phyloP scores from a whole-genome alignment of 306 rosid species.

The Pyrus pyrifolia region DNA sequence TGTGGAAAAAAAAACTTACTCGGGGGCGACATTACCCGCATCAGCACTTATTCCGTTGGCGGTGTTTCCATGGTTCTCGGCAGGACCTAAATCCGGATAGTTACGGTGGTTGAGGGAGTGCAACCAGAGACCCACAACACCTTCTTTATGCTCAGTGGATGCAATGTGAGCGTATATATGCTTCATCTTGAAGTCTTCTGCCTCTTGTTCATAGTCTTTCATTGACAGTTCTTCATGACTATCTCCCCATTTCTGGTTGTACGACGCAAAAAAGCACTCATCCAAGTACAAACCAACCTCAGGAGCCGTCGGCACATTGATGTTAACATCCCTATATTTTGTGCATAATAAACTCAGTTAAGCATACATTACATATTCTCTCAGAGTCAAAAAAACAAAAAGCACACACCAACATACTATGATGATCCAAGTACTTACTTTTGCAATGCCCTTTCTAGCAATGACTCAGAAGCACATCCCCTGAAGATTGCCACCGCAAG shows the following conservation, averaged over 20 bases:
- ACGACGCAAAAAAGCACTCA: slow-evolving; percentile 79
- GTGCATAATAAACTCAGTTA: background rate
- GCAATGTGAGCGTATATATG: slow-evolving; percentile 74
- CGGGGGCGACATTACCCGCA: slow-evolving; percentile 9
- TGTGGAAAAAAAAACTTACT: slow-evolving; percentile 15
- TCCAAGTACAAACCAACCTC: slow-evolving; percentile 90
- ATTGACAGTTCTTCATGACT: slow-evolving; percentile 82
- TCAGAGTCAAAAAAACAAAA: background rate
- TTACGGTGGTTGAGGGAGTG: slow-evolving; percentile 90
- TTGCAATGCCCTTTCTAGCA: slow-evolving; percentile 63
- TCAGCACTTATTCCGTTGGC: slow-evolving; percentile 11
- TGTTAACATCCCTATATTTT: slow-evolving; percentile 54
- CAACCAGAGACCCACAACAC: slow-evolving; percentile 78
- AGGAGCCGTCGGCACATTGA: slow-evolving; percentile 94
- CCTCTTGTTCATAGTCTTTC: slow-evolving; percentile 65
- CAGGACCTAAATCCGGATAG: slow-evolving; percentile 57
- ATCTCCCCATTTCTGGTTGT: slow-evolving; percentile 90
- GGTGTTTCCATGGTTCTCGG: slow-evolving; percentile 20
- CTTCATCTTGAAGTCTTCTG: slow-evolving; percentile 77
- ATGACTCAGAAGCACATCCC: slow-evolving; percentile 66
- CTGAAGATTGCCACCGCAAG: slow-evolving; percentile 88
- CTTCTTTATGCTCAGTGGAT: slow-evolving; percentile 74
- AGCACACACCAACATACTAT: background rate
- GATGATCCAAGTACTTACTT: slow-evolving; percentile 38
- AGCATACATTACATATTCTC: background rate